Evolutionary conservation across 495 filamentous ascomycete genomes (phyloP).

Genomic region (Geoglossum glabrum): DNA sequence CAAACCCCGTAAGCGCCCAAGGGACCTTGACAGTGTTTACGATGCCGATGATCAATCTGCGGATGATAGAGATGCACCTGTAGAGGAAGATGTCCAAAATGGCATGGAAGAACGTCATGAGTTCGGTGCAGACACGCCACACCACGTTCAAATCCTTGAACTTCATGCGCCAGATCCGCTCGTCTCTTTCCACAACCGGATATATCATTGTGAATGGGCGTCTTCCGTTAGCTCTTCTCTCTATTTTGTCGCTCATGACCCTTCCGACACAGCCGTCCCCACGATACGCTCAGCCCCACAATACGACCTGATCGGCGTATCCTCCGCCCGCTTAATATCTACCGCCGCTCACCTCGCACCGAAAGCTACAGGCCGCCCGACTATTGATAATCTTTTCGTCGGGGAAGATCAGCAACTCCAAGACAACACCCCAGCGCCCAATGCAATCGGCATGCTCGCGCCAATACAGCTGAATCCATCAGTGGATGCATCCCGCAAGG

Average conservation of each 20-base stretch:
- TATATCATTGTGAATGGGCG: slow-evolving; percentile 60
- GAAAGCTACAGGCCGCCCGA: not conserved
- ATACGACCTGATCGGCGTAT: slow-evolving; percentile 21
- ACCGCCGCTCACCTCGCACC: slow-evolving; percentile 18
- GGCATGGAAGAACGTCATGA: not conserved
- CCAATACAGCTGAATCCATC: slow-evolving; percentile 12
- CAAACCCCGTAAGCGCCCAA: slow-evolving; percentile 1
- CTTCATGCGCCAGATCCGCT: slow-evolving; percentile 53
- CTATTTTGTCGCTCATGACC: slow-evolving; percentile 36
- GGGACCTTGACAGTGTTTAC: slow-evolving; percentile 8
- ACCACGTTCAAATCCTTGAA: slow-evolving; percentile 50
- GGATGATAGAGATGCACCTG: not conserved
- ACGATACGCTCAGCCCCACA: slow-evolving; percentile 21
- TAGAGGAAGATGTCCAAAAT: not conserved
- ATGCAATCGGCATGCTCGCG: not conserved
- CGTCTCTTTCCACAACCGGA: slow-evolving; percentile 48
- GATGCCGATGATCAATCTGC: slow-evolving; percentile 1
- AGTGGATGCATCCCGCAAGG: slow-evolving; percentile 24
- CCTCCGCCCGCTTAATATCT: slow-evolving; percentile 40
- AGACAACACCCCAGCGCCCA: not conserved
- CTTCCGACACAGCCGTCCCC: slow-evolving; percentile 15
- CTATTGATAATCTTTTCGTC: not conserved
- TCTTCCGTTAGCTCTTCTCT: slow-evolving; percentile 64
- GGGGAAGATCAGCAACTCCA: not conserved
- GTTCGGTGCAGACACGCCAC: not conserved